These are phyloP conservation scores for Zygoascus biomembranicola DNA, from an alignment of 805 yeast genomes.

Conservation along the genomic window DNA sequence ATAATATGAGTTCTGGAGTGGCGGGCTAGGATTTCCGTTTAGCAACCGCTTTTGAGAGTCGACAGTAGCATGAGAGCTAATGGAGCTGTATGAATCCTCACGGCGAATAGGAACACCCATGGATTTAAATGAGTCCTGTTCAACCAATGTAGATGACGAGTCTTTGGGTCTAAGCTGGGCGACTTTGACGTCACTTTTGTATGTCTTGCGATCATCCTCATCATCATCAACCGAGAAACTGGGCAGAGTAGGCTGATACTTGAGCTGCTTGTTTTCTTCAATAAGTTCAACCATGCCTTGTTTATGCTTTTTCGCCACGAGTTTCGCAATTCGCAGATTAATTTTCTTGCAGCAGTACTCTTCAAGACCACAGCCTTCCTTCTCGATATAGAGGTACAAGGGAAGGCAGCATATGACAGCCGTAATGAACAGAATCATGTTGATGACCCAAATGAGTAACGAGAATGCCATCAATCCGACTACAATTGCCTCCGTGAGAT, in stretches of 20 bases:
- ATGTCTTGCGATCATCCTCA: neutral
- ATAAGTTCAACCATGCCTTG: slow-evolving; percentile 23
- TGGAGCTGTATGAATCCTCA: neutral
- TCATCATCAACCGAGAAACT: slow-evolving; percentile 2
- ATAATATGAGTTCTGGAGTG: neutral
- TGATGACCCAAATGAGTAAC: slow-evolving; percentile 62
- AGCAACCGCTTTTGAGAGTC: neutral
- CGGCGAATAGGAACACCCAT: neutral
- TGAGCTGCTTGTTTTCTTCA: slow-evolving; percentile 18
- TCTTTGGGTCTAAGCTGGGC: neutral
- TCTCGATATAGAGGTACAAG: slow-evolving; percentile 38
- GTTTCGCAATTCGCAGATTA: slow-evolving; percentile 45
- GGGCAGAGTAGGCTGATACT: slow-evolving; percentile 6
- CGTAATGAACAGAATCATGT: slow-evolving; percentile 46
- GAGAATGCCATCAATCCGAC: slow-evolving; percentile 70
- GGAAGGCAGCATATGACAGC: slow-evolving; percentile 49
- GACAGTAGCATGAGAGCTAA: neutral
- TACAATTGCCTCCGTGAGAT: slow-evolving; percentile 60
- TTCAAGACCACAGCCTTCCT: slow-evolving; percentile 38
- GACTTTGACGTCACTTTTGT: too few species aligned
- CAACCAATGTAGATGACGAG: neutral
- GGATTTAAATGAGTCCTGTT: neutral
- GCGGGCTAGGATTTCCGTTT: neutral
- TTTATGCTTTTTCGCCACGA: slow-evolving; percentile 37
- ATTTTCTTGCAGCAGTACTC: slow-evolving; percentile 55